Evolutionary conservation across 352 stramenopile species (phyloP), one percentile per base, ranked within the genome.

Genomic region (Pythium graminicola): DNA sequence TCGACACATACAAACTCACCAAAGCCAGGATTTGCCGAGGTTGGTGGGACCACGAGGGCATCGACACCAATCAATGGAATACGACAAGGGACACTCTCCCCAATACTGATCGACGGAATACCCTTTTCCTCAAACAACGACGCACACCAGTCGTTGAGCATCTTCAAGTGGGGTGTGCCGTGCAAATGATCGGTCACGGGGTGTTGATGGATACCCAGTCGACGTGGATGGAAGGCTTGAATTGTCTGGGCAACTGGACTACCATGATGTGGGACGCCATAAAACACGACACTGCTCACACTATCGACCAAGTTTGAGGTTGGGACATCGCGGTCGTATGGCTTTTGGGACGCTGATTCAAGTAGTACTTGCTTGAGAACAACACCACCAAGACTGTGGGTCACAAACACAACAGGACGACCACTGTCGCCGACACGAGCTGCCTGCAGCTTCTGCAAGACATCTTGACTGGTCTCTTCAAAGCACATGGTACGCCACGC

Each of bases 331-430:
- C n/a, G n/a, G n/a, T n/a, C n/a, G n/a, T n/a, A n/a, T n/a, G n/a
- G n/a, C n/a, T n/a, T n/a, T n/a, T n/a, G n/a, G n/a, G n/a, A n/a
- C 1, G 64, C 44, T 1, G 74, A 74, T 36, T 87, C 70, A 23
- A 88, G 61, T 20, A 93, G 69, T 45, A 93, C 71, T 53, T 93
- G 78, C 56, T 93, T 93, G 9, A 93, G 53, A 27, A 93, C 53
- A 6, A 91, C 67, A 6, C 82, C 82, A n/a, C 82, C 82, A n/a
- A 93, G 73, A 55, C 76, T 89, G 54, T 93, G 82, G 5, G 81
- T 90, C 33, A 93, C 79, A 62, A 93, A 93, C 10, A 91, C 69
- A 7, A 93, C 78, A 0, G 82, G 82, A 7, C 80, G 77, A 24
- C 75, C 64, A 8, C 60, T 66, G 41, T 62, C 66, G 22, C 82